Evolutionary conservation across 805 yeast genomes (phyloP).

Genomic region (Teunomyces stri): DNA sequence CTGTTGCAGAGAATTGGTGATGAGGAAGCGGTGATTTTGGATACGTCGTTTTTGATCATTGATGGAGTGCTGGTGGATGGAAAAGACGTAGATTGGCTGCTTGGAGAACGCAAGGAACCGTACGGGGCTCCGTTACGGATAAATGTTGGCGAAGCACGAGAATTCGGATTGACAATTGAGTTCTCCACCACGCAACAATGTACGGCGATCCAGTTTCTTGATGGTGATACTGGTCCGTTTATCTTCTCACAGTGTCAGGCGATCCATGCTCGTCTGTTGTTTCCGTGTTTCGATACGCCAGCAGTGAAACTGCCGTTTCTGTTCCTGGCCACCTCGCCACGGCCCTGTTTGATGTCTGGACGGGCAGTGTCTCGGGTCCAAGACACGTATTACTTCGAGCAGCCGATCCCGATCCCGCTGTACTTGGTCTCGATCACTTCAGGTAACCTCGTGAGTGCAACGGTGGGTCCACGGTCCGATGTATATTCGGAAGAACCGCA

Average conservation of each 20-base stretch:
- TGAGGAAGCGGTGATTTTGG: constrained; percentile 50
- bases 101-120: constrained; percentile 48
- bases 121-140: constrained; percentile 58
- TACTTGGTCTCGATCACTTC: constrained; percentile 82
- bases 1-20: constrained; percentile 31
- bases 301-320: constrained; percentile 67
- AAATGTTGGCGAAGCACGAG: constrained; percentile 33
- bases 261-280: constrained; percentile 81
- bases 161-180: constrained; percentile 36
- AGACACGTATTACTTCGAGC: constrained; percentile 52
- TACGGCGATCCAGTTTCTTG: constrained; percentile 85
- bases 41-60: constrained; percentile 63
- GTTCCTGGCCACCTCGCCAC: constrained; percentile 58
- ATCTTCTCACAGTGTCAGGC: constrained; percentile 91
- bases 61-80: constrained; percentile 44
- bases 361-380: constrained; percentile 28
- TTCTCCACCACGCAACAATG: constrained; percentile 63
- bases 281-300: constrained; percentile 92
- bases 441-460: constrained; percentile 66
- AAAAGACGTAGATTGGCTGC: constrained; percentile 21
- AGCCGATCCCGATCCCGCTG: constrained; percentile 81
- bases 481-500: constrained; percentile 77
- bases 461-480: constrained; percentile 82
- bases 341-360: constrained; percentile 76
- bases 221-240: constrained; percentile 67